A percentile compares a stretch with the other conserved stretches of the same genome.
These are phyloP conservation scores for Sclerotinia subarctica DNA, from an alignment of 2,329 filamentous ascomycete species.

Conservation along the genomic window DNA sequence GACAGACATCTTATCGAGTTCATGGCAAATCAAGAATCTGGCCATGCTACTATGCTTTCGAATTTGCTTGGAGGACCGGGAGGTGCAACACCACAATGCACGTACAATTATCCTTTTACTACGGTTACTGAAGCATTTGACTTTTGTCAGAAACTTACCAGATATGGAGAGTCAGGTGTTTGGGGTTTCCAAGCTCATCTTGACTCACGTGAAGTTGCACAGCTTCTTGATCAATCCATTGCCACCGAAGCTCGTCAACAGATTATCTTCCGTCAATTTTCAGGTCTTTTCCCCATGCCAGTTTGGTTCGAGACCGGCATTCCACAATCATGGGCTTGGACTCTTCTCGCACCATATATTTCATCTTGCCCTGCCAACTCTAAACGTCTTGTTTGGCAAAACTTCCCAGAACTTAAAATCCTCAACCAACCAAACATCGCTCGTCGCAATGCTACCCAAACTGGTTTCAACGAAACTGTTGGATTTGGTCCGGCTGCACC, in stretches of 20 bases:
- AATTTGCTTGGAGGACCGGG: constrained; percentile 67
- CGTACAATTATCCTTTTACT: constrained; percentile 75
- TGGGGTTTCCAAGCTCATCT: constrained; percentile 79
- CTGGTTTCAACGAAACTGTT: constrained; percentile 60
- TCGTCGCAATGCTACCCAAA: constrained; percentile 60
- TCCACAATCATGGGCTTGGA: constrained; percentile 83
- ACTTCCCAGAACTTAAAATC: constrained; percentile 70
- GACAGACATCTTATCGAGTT: constrained; percentile 69
- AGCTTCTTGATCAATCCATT: constrained; percentile 72
- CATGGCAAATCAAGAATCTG: constrained; percentile 75
- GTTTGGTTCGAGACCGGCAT: constrained; percentile 79
- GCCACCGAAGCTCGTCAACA: constrained; percentile 79
- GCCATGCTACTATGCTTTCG: constrained; percentile 71
- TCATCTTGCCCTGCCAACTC: constrained; percentile 68
- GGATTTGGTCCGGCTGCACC: constrained; percentile 48
- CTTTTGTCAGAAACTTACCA: constrained; percentile 82
- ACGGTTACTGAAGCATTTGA: constrained; percentile 76
- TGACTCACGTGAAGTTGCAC: constrained; percentile 69
- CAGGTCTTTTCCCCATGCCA: constrained; percentile 75
- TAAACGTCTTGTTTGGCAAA: constrained; percentile 78
- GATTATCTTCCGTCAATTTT: constrained; percentile 79
- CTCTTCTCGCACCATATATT: constrained; percentile 77
- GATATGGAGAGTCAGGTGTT: constrained; percentile 74
- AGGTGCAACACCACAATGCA: constrained; percentile 66
- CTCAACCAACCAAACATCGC: constrained; percentile 75